A percentile compares a stretch with the other conserved stretches of the same genome.
These are phyloP conservation scores for Thielaviopsis euricoi DNA, from an alignment of 2,329 filamentous ascomycete species.

Conservation along the genomic window DNA sequence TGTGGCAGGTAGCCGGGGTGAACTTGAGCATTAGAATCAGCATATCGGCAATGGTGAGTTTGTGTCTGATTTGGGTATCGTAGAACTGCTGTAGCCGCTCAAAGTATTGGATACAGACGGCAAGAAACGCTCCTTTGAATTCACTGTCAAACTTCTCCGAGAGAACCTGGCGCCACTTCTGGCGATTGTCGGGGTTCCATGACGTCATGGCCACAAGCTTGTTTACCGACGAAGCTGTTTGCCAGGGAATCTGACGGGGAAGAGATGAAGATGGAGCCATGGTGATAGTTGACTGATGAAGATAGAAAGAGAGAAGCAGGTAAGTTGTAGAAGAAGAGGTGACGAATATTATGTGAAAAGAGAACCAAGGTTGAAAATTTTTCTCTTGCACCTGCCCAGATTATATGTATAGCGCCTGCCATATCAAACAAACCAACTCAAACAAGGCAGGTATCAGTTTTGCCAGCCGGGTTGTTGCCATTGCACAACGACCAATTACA, in stretches of 20 bases:
- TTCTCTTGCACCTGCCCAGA: not conserved
- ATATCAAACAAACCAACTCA: not conserved
- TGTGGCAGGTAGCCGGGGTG: not conserved
- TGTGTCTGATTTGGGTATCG: not conserved
- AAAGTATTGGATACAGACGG: not conserved
- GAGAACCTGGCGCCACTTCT: not conserved
- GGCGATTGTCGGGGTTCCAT: not conserved
- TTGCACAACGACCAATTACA: too few relatives aligned
- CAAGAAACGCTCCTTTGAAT: not conserved
- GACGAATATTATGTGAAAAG: not conserved
- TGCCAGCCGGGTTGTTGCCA: not conserved
- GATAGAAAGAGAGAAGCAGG: too few relatives aligned
- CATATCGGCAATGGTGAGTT: not conserved
- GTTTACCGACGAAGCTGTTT: not conserved
- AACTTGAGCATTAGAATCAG: not conserved
- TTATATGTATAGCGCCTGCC: not conserved
- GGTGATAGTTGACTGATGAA: not conserved
- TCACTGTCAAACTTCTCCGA: not conserved
- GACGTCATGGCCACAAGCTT: not conserved
- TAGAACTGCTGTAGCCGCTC: not conserved
- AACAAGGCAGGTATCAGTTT: not conserved
- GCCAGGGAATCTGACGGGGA: not conserved
- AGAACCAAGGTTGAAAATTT: not conserved
- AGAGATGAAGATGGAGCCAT: not conserved
- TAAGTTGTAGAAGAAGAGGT: too few relatives aligned